Conservation (phyloP, 768 basidiomycete genomes). For the Russula vinacea region DNA sequence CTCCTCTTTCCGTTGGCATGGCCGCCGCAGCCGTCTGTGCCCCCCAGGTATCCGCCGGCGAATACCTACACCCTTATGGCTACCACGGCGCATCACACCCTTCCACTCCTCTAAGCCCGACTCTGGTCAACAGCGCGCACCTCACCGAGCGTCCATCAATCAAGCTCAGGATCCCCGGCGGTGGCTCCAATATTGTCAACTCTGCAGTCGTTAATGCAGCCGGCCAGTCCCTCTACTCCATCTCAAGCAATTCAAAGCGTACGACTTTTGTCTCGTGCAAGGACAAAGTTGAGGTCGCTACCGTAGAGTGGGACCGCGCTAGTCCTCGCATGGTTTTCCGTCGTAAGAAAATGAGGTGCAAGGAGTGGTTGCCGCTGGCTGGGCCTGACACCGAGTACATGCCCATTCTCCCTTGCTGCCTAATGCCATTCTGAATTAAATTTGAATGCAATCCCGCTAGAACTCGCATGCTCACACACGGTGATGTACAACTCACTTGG, state of each 20-base stretch:
- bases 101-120: constrained; percentile 5
- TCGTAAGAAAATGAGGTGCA: constrained; percentile 20
- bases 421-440: neutral
- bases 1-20: constrained; percentile 4
- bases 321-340: constrained; percentile 22
- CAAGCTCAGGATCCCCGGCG: constrained; percentile 15
- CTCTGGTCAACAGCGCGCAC: constrained; percentile 1
- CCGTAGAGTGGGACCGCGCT: constrained; percentile 20
- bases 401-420: neutral
- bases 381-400: constrained; percentile 22
- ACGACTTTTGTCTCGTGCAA: constrained; percentile 6
- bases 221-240: constrained; percentile 7
- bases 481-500: constrained; percentile 18
- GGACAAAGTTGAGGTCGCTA: constrained; percentile 11
- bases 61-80: neutral
- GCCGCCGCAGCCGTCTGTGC: constrained; percentile 1
- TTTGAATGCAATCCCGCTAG: neutral
- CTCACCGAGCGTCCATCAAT: constrained; percentile 8
- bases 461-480: constrained; percentile 16
- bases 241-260: constrained; percentile 15
- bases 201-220: constrained; percentile 1
- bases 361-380: constrained; percentile 22
- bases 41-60: constrained; percentile 23
- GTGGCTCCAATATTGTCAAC: constrained; percentile 15
- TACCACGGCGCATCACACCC: neutral